Percentiles rank a stretch among this genome's conserved stretches.
Evolutionary conservation across 75 land plant species (phyloP).

Genomic region (Pseudotsuga menziesii): DNA sequence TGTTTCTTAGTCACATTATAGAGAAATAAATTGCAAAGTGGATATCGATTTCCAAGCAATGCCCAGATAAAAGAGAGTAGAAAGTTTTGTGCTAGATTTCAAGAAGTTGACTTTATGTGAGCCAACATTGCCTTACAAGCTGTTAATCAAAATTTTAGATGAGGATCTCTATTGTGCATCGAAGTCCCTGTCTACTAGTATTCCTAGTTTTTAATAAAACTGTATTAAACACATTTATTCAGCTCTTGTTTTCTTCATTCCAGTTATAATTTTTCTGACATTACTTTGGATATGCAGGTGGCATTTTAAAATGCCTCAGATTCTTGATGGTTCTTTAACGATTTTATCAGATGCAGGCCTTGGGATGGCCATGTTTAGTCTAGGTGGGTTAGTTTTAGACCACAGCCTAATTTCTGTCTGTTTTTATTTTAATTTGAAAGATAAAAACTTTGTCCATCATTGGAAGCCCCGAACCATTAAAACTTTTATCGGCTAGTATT

Average conservation of each 20-base stretch:
- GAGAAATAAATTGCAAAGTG: no score
- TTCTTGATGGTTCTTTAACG: conserved; percentile 48
- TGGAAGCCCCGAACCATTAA: not conserved
- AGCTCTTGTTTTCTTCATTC: not conserved
- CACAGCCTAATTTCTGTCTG: not conserved
- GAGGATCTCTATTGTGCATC: not conserved
- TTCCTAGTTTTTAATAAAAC: not conserved
- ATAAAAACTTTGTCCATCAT: not conserved
- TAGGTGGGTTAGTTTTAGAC: conserved; percentile 25
- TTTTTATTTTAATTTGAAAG: not conserved
- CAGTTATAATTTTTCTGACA: no score
- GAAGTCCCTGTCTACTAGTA: not conserved
- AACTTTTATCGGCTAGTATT: not conserved
- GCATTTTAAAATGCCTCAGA: conserved; percentile 53
- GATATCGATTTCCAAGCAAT: no score
- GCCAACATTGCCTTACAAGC: not conserved
- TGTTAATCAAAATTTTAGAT: not conserved
- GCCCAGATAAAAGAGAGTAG: no score
- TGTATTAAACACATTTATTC: not conserved
- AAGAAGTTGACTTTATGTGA: no score
- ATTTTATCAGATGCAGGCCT: conserved; percentile 74
- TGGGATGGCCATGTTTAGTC: conserved; percentile 78
- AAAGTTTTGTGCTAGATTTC: no score
- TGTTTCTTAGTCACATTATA: no score
- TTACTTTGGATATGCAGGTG: conserved; percentile 30